Conservation (phyloP, 2,329 filamentous ascomycete genomes). For the Fusarium chaquense region DNA sequence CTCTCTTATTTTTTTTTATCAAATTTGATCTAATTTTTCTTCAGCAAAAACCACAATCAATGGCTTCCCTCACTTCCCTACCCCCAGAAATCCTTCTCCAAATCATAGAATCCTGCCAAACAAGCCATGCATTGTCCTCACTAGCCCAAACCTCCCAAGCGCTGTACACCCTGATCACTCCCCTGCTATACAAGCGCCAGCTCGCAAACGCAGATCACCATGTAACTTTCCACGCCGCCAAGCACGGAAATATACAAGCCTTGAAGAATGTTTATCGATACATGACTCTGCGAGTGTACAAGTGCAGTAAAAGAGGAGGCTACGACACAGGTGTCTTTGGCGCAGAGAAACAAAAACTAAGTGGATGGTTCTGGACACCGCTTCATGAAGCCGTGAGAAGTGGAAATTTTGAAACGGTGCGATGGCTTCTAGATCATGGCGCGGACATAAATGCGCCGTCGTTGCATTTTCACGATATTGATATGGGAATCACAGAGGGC, state of each 20-base stretch:
- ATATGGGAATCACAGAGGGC: slow-evolving; percentile 3
- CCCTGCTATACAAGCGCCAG: slow-evolving; percentile 29
- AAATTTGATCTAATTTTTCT: background rate
- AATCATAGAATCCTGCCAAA: background rate
- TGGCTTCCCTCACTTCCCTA: background rate
- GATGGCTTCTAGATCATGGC: slow-evolving; percentile 18
- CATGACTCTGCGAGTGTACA: slow-evolving; percentile 1
- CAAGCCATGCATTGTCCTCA: slow-evolving; percentile 2
- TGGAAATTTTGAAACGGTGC: slow-evolving; percentile 11
- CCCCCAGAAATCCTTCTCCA: slow-evolving; percentile 1
- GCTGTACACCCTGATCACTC: slow-evolving; percentile 5
- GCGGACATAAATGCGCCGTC: slow-evolving; percentile 14
- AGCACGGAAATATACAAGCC: background rate
- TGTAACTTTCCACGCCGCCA: slow-evolving; percentile 24
- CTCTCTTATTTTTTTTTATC: background rate
- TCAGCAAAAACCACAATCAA: background rate
- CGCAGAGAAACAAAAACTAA: background rate
- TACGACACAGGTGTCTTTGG: background rate
- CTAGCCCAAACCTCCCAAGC: background rate
- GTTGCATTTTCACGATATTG: background rate
- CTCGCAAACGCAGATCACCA: slow-evolving; percentile 10
- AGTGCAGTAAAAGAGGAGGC: background rate
- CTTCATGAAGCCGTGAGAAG: background rate
- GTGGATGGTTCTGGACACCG: slow-evolving; percentile 13
- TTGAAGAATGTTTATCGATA: background rate